phyloP scores from a whole-genome alignment of 2,329 filamentous ascomycete genomes.

The Cryphonectria nitschkei region DNA sequence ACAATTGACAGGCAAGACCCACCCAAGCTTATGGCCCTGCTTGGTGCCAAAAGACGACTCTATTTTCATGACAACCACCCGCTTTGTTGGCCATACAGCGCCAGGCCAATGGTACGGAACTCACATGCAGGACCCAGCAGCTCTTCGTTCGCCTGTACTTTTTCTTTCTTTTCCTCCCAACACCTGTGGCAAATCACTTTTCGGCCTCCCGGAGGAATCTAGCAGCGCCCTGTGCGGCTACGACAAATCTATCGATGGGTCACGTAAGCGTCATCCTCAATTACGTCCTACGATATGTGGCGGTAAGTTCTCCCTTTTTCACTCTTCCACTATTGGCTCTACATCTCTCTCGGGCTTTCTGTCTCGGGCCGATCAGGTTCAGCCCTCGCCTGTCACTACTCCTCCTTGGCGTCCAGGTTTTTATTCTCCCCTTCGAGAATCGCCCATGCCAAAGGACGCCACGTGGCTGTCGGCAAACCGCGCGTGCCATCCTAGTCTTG shows the following conservation, averaged over 20 bases:
- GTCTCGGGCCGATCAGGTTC: background rate
- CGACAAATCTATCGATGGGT: background rate
- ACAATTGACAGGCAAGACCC: background rate
- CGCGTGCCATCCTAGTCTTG: background rate
- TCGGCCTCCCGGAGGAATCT: background rate
- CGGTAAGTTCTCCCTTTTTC: background rate
- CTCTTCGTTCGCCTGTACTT: background rate
- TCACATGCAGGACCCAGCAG: background rate
- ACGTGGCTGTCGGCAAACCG: background rate
- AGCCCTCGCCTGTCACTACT: background rate
- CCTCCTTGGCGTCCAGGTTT: background rate
- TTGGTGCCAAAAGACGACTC: background rate
- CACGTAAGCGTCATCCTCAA: background rate
- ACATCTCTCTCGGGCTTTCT: background rate
- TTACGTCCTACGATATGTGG: background rate
- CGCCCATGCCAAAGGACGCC: background rate
- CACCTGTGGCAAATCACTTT: constrained; percentile 2
- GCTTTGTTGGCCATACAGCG: background rate
- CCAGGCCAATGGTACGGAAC: background rate
- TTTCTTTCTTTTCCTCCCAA: background rate
- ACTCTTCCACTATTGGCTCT: background rate
- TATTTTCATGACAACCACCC: background rate
- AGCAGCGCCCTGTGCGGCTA: background rate
- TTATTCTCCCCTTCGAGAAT: background rate
- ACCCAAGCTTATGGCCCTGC: background rate